Percentiles rank a stretch among this genome's conserved stretches.
Conservation (phyloP, 73 alveolate species). For the Breviolum minutum region DNA sequence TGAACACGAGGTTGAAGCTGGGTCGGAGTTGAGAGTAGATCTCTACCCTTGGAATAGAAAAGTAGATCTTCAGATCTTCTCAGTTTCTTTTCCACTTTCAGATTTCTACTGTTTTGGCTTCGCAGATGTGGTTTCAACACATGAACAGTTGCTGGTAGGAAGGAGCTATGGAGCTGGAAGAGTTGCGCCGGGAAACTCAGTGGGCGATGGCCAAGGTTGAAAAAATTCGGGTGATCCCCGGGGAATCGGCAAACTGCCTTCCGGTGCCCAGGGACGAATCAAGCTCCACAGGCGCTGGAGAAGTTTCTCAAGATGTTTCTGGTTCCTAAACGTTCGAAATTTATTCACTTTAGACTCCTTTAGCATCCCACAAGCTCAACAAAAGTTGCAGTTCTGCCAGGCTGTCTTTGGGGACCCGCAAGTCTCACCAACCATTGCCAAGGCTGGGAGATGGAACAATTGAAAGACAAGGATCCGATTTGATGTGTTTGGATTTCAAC, state of each 20-base stretch:
- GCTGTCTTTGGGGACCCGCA: constrained; percentile 77
- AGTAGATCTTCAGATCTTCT: not conserved
- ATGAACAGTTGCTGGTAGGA: not conserved
- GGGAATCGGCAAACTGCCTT: not conserved
- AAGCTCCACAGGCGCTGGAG: constrained; percentile 23
- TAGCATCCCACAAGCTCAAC: not conserved
- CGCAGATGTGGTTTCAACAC: not conserved
- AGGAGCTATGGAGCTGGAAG: constrained; percentile 60
- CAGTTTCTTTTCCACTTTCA: not conserved
- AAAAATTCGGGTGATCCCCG: not conserved
- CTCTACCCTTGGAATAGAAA: not conserved
- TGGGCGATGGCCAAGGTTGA: not conserved
- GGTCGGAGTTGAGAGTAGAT: not conserved
- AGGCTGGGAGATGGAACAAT: not conserved
- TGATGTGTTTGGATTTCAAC: too few species aligned
- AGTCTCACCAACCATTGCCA: constrained; percentile 85
- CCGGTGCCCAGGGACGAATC: not conserved
- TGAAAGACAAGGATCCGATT: not conserved
- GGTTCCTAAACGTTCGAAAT: not conserved
- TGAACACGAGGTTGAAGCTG: constrained; percentile 43
- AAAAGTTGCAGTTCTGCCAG: not conserved
- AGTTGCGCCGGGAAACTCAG: not conserved
- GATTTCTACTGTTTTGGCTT: too few species aligned
- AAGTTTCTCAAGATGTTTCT: not conserved
- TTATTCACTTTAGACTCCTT: not conserved